Conservation (phyloP, 345 rosid genomes). For the Erysimum cheiranthoides region DNA sequence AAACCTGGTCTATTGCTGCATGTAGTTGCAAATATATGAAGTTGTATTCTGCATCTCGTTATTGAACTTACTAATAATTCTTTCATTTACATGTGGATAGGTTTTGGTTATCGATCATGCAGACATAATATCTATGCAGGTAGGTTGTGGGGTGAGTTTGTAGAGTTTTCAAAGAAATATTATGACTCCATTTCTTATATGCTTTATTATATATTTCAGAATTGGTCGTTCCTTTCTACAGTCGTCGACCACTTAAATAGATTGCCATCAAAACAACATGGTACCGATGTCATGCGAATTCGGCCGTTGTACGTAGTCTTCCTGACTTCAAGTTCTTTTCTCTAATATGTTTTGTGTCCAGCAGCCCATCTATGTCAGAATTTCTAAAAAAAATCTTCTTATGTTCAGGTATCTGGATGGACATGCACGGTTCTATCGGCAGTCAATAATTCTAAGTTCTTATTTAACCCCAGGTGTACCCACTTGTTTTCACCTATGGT, state of each 20-base stretch:
- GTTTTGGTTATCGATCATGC: constrained; percentile 92
- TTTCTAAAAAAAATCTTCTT: neutral
- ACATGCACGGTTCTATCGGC: constrained; percentile 74
- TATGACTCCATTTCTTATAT: constrained; percentile 20
- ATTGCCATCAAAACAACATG: constrained; percentile 79
- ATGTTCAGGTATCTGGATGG: constrained; percentile 85
- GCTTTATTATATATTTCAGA: constrained; percentile 55
- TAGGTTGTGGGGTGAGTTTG: constrained; percentile 45
- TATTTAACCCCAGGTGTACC: constrained; percentile 78
- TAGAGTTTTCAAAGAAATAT: constrained; percentile 16
- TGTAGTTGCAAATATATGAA: constrained; percentile 21
- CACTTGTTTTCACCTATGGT: constrained; percentile 14
- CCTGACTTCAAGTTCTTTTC: constrained; percentile 6
- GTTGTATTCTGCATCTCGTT: constrained; percentile 14
- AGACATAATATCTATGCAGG: constrained; percentile 95
- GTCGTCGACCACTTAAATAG: constrained; percentile 70
- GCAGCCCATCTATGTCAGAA: constrained; percentile 3
- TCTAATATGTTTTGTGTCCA: constrained; percentile 17
- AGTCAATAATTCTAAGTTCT: constrained; percentile 75
- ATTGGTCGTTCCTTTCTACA: constrained; percentile 71
- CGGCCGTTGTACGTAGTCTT: constrained; percentile 65
- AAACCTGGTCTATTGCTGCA: constrained; percentile 18
- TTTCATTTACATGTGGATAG: constrained; percentile 50
- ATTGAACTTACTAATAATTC: constrained; percentile 22
- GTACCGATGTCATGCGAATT: constrained; percentile 89